Conservation (phyloP, 352 stramenopile genomes). For the Phytophthora rubi region DNA sequence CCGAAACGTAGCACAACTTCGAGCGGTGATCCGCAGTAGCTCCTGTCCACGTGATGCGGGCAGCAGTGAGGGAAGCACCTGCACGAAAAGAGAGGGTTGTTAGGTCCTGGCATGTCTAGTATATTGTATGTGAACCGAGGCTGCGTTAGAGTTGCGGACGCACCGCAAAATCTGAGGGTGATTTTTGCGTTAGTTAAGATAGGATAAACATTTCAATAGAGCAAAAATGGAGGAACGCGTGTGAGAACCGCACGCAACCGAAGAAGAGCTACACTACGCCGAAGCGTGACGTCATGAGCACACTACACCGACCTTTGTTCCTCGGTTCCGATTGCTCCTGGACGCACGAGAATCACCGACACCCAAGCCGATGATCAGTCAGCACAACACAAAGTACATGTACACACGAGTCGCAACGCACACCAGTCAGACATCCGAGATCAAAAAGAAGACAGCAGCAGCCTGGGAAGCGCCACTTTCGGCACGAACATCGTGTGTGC, state of each 20-base stretch:
- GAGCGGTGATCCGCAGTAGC: conserved; percentile 60
- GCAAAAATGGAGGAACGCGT: not conserved
- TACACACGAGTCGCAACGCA: not conserved
- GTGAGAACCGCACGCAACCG: not conserved
- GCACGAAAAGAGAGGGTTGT: conserved; percentile 1
- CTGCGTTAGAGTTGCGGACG: not conserved
- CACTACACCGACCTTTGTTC: conserved; percentile 42
- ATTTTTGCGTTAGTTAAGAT: not conserved
- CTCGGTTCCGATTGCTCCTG: conserved; percentile 57
- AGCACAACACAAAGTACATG: not conserved
- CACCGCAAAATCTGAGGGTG: conserved; percentile 28
- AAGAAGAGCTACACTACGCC: not conserved
- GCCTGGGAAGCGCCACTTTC: not conserved
- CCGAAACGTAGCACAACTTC: conserved; percentile 41
- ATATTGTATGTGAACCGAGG: not conserved
- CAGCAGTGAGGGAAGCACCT: conserved; percentile 64
- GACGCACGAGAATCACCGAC: not conserved
- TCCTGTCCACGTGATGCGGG: conserved; percentile 55
- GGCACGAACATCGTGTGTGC: not conserved
- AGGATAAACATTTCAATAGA: not conserved
- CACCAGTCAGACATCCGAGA: conserved; percentile 13
- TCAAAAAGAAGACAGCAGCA: not conserved
- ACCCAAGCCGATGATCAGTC: not conserved
- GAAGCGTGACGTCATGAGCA: not conserved
- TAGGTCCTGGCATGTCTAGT: not conserved